A percentile compares a stretch with the other conserved stretches of the same genome.
Evolutionary conservation across 805 yeast species (phyloP).

Genomic region (Ogataea degrootiae): DNA sequence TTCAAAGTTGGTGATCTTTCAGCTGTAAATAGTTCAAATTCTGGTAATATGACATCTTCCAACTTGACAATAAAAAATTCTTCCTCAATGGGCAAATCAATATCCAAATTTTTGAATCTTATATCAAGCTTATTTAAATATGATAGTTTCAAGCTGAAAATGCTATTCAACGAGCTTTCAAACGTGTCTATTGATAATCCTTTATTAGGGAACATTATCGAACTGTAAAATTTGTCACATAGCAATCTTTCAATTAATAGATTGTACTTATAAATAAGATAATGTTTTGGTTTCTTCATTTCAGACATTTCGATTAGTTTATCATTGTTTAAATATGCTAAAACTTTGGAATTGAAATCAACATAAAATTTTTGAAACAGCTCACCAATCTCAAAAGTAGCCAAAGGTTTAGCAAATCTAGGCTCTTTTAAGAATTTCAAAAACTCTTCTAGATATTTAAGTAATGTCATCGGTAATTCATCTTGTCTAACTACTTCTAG

Average conservation of each 20-base stretch:
- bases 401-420: constrained; percentile 31
- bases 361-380: constrained; percentile 31
- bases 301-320: constrained; percentile 22
- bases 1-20: constrained; percentile 33
- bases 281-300: constrained; percentile 12
- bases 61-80: constrained; percentile 17
- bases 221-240: constrained; percentile 30
- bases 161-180: constrained; percentile 22
- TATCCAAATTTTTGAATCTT: constrained; percentile 24
- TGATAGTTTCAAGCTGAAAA: constrained; percentile 25
- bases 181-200: constrained; percentile 26
- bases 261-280: constrained; percentile 23
- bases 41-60: constrained; percentile 23
- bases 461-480: constrained; percentile 25
- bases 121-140: constrained; percentile 22
- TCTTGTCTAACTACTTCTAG: constrained; percentile 6
- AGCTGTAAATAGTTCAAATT: constrained; percentile 28
- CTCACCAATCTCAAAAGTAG: constrained; percentile 31
- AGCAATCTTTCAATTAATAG: constrained; percentile 27
- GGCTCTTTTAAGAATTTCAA: constrained; percentile 31
- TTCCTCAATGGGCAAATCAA: constrained; percentile 26
- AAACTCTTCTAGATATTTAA: constrained; percentile 23
- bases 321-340: constrained; percentile 15
- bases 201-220: constrained; percentile 31
- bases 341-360: constrained; percentile 21